Conservation (phyloP, 768 basidiomycete genomes). For the Exsudoporus frostii region DNA sequence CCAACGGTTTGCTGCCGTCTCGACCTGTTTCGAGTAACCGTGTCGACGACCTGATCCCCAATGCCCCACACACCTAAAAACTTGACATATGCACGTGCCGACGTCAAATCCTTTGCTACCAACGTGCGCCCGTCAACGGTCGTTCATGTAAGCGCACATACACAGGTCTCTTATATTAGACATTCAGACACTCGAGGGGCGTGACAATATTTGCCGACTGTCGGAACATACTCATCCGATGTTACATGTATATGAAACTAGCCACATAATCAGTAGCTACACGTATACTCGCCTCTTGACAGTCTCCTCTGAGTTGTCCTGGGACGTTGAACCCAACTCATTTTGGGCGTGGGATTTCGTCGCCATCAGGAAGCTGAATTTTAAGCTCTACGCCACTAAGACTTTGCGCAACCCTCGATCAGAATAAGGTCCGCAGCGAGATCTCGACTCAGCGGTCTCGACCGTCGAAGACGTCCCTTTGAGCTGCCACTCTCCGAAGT, state of each 20-base stretch:
- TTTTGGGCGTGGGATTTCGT: not conserved
- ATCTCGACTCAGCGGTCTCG: constrained; percentile 15
- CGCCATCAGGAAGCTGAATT: too few relatives aligned
- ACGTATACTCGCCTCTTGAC: not conserved
- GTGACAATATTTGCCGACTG: too few relatives aligned
- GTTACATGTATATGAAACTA: not conserved
- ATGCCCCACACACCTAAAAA: too few relatives aligned
- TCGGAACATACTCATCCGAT: not conserved
- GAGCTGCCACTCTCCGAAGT: not conserved
- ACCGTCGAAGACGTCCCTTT: not conserved
- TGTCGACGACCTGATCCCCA: too few relatives aligned
- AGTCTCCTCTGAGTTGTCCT: not conserved
- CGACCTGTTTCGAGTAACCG: not conserved
- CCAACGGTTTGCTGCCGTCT: not conserved
- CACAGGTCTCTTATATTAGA: not conserved
- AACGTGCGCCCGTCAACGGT: not conserved
- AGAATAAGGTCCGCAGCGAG: constrained; percentile 8
- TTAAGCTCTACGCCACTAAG: too few relatives aligned
- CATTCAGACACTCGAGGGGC: not conserved
- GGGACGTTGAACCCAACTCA: not conserved
- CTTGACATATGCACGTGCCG: not conserved
- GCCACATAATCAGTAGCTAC: not conserved
- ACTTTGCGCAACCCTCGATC: constrained; percentile 8
- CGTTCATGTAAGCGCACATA: not conserved
- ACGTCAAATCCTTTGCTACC: not conserved